A percentile compares a stretch with the other conserved stretches of the same genome.
These are phyloP conservation scores for Calophaca sinica DNA, from an alignment of 306 rosid species.

Conservation along the genomic window DNA sequence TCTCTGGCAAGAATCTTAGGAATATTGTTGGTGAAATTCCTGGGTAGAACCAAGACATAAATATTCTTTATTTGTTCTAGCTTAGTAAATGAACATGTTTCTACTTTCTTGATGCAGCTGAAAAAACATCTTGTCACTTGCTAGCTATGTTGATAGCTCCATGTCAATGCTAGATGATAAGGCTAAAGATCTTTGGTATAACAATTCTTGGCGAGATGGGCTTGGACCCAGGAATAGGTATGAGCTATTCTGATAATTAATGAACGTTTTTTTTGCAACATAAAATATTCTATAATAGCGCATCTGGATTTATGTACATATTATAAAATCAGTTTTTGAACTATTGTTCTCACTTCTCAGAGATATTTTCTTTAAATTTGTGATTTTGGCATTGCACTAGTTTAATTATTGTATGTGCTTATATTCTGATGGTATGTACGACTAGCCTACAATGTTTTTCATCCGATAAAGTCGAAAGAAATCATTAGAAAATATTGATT, in stretches of 20 bases:
- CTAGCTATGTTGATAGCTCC: conserved; percentile 91
- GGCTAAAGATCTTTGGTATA: conserved; percentile 80
- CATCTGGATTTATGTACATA: conserved; percentile 9
- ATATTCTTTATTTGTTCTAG: conserved; percentile 7
- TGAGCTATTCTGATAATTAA: conserved; percentile 39
- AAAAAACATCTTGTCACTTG: conserved; percentile 89
- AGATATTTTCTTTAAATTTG: neutral
- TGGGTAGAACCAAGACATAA: neutral
- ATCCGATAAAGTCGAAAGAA: neutral
- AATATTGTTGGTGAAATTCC: neutral
- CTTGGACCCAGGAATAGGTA: conserved; percentile 98
- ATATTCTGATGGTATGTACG: conserved; percentile 26
- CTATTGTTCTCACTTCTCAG: conserved; percentile 2
- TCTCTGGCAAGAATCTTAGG: conserved; percentile 22
- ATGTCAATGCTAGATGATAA: conserved; percentile 72
- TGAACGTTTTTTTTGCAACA: conserved; percentile 18
- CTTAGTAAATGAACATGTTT: conserved; percentile 41
- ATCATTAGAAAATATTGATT: neutral
- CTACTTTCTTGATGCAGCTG: conserved; percentile 62
- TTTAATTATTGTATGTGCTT: neutral
- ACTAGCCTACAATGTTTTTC: neutral
- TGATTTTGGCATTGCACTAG: conserved; percentile 18
- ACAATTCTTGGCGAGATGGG: conserved; percentile 98
- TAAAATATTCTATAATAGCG: conserved; percentile 1
- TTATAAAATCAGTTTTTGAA: neutral